Evolutionary conservation across 345 rosid genomes (phyloP).

Genomic region (Melastoma malabathricum): DNA sequence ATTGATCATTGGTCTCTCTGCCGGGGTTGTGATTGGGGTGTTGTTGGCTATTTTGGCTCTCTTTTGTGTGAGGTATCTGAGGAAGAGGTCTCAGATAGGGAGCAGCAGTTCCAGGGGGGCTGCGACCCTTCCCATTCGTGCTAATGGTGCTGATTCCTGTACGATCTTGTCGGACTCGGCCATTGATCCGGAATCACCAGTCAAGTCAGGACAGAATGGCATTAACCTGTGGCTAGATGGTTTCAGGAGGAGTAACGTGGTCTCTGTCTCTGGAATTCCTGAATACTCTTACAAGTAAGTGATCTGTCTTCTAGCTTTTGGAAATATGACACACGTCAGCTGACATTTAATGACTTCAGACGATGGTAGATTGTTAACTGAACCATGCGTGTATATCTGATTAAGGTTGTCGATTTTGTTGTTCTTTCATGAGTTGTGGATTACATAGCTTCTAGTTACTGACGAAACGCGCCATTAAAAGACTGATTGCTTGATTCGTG

Average conservation of each 20-base stretch:
- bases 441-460: too few species aligned
- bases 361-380: too few species aligned
- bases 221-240: constrained; percentile 73
- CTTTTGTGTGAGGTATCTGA: constrained; percentile 48
- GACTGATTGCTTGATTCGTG: too few species aligned
- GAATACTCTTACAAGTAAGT: constrained; percentile 86
- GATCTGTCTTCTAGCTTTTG: too few species aligned
- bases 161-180: constrained; percentile 71
- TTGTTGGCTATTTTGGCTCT: constrained; percentile 52
- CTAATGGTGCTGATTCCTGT: constrained; percentile 67
- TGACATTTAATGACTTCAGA: too few species aligned
- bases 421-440: too few species aligned
- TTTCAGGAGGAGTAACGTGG: constrained; percentile 39
- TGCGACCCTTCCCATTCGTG: constrained; percentile 59
- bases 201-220: constrained; percentile 48
- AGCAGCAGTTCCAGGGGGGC: constrained; percentile 82
- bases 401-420: too few species aligned
- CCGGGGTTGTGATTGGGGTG: constrained; percentile 89
- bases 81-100: constrained; percentile 77
- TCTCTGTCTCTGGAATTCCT: constrained; percentile 81
- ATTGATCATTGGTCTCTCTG: constrained; percentile 75
- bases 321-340: too few species aligned
- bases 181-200: constrained; percentile 75
- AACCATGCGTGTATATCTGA: too few species aligned
- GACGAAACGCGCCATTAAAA: too few species aligned